phyloP scores from a whole-genome alignment of 2,329 filamentous ascomycete species.

The Apiospora pterosperma region DNA sequence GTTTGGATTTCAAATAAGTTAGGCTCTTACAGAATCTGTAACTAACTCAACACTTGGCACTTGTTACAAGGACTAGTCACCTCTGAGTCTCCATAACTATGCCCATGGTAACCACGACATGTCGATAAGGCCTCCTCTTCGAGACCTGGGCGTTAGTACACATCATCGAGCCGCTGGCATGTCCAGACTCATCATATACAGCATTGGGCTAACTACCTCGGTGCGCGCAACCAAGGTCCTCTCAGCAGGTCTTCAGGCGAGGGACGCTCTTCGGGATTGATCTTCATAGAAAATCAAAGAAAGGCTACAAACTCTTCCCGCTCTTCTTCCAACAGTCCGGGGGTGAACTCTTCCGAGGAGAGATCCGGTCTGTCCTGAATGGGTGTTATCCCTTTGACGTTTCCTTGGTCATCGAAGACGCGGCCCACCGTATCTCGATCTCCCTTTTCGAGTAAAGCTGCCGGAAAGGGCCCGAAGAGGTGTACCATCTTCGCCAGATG shows the following conservation, averaged over 20 bases:
- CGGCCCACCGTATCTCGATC: conserved; percentile 7
- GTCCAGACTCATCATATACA: no score
- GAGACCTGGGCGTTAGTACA: no score
- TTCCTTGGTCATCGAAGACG: neutral
- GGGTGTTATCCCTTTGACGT: neutral
- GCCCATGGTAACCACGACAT: no score
- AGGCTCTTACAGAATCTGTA: no score
- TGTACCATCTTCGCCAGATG: conserved; percentile 16
- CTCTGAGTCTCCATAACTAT: no score
- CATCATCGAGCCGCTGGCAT: no score
- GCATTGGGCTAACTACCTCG: neutral
- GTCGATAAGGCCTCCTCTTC: no score
- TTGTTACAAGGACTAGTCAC: no score
- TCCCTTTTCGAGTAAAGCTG: conserved; percentile 12
- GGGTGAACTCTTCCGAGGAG: neutral
- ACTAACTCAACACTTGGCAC: no score
- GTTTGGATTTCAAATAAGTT: no score
- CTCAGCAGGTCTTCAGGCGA: neutral
- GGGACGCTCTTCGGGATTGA: neutral
- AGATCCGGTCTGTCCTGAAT: neutral
- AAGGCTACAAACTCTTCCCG: neutral
- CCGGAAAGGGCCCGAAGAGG: conserved; percentile 17
- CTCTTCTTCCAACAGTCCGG: neutral
- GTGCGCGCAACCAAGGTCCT: neutral
- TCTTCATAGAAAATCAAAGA: neutral